A percentile compares a stretch with the other conserved stretches of the same genome.
Conservation (phyloP, 225 moss, liverwort and hornwort species). For the Pseudoscleropodium purum region DNA sequence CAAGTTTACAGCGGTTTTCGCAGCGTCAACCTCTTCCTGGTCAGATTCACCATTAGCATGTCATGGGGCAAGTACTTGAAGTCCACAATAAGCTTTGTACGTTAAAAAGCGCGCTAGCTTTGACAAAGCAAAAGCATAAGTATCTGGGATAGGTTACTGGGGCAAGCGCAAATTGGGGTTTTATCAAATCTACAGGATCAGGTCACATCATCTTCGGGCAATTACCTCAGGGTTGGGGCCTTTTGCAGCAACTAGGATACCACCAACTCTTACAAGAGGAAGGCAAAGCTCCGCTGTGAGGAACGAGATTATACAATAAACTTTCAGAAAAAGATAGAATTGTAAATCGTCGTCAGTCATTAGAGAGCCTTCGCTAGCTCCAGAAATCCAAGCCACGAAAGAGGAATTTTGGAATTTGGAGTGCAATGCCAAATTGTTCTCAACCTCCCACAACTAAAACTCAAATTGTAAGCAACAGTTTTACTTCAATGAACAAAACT, state of each 20-base stretch:
- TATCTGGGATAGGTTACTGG: not conserved
- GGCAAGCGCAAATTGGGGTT: not conserved
- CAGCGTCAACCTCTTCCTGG: slow-evolving; percentile 81
- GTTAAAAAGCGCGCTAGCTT: not conserved
- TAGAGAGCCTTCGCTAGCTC: not conserved
- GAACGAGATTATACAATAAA: not conserved
- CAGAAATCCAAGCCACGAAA: not conserved
- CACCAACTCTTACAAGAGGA: slow-evolving; percentile 88
- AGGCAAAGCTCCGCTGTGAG: slow-evolving; percentile 87
- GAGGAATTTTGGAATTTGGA: not conserved
- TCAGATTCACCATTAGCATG: slow-evolving; percentile 2
- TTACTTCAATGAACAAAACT: not conserved
- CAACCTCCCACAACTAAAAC: not conserved
- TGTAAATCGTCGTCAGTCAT: not conserved
- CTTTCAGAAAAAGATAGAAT: not conserved
- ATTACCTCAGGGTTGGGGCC: slow-evolving; percentile 79
- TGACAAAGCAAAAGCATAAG: not conserved
- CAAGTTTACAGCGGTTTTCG: slow-evolving; percentile 50
- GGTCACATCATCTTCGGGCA: not conserved
- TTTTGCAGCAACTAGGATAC: slow-evolving; percentile 91
- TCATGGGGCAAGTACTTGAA: not conserved
- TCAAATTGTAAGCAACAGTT: not conserved
- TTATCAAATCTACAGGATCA: not conserved
- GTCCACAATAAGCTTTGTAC: not conserved
- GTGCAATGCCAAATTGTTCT: not conserved